Conservation (phyloP, 352 stramenopile genomes). For the Blastocystis hominis region DNA sequence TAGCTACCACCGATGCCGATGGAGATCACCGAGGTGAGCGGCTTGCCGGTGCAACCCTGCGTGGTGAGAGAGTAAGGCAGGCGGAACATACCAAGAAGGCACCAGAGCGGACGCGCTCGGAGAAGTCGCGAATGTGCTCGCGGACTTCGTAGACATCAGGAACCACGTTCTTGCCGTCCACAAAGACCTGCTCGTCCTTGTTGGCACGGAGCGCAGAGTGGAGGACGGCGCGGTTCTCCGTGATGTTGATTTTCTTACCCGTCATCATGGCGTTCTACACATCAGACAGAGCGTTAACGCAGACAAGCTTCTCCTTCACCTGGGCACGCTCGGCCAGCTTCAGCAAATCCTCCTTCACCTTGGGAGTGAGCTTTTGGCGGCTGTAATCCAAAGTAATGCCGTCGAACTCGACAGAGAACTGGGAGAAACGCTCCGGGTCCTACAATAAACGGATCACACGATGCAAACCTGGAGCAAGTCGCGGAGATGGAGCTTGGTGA, state of each 20-base stretch:
- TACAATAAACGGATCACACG: not conserved
- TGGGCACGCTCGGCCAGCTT: conserved; percentile 58
- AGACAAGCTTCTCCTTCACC: conserved; percentile 59
- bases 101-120: conserved; percentile 76
- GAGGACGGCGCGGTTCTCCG: conserved; percentile 84
- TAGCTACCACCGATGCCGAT: conserved; percentile 90
- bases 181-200: conserved; percentile 70
- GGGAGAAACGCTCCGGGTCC: conserved; percentile 54
- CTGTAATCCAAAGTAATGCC: conserved; percentile 76
- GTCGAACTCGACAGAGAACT: conserved; percentile 56
- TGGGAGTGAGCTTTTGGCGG: conserved; percentile 72
- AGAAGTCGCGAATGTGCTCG: conserved; percentile 84
- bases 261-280: conserved; percentile 73
- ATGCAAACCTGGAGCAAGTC: conserved; percentile 31
- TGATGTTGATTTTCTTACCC: conserved; percentile 86
- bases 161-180: conserved; percentile 87
- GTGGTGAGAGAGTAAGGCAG: not conserved
- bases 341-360: conserved; percentile 67
- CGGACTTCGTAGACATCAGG: conserved; percentile 86
- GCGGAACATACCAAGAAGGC: conserved; percentile 62
- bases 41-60: conserved; percentile 82
- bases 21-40: conserved; percentile 83
- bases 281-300: conserved; percentile 36
- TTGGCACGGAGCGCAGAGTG: conserved; percentile 85
- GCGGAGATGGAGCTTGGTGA: conserved; percentile 40